phyloP scores from a whole-genome alignment of 495 filamentous ascomycete species.

The Annulohypoxylon bovei region DNA sequence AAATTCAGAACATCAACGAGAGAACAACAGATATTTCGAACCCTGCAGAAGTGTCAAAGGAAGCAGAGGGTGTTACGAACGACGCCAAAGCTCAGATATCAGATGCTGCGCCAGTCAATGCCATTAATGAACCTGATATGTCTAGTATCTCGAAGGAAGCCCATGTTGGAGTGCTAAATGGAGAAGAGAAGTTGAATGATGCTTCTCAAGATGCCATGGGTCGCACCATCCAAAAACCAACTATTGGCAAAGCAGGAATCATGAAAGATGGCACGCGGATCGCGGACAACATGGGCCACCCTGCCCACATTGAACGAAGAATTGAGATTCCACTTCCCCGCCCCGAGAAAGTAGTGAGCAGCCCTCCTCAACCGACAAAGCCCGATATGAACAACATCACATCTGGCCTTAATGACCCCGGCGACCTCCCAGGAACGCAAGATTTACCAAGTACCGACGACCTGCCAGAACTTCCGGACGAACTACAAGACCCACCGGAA shows the following conservation, averaged over 20 bases:
- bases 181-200: background rate
- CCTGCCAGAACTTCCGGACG: conserved; percentile 29
- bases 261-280: conserved; percentile 15
- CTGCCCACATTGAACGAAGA: conserved; percentile 42
- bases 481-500: conserved; percentile 44
- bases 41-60: conserved; percentile 34
- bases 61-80: conserved; percentile 27
- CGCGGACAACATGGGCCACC: conserved; percentile 43
- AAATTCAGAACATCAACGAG: background rate
- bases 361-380: conserved; percentile 9
- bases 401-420: conserved; percentile 29
- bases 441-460: conserved; percentile 32
- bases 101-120: conserved; percentile 13
- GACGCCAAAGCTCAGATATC: background rate
- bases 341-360: conserved; percentile 15
- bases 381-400: conserved; percentile 22
- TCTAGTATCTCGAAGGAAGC: conserved; percentile 20
- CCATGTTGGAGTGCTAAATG: conserved; percentile 2
- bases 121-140: conserved; percentile 33
- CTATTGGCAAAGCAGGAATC: background rate
- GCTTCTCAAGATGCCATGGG: background rate
- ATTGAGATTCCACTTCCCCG: conserved; percentile 45
- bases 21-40: background rate
- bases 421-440: conserved; percentile 34
- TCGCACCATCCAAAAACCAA: background rate